These are phyloP conservation scores for Lepidium didymum DNA, from an alignment of 345 rosid genomes.

Conservation along the genomic window DNA sequence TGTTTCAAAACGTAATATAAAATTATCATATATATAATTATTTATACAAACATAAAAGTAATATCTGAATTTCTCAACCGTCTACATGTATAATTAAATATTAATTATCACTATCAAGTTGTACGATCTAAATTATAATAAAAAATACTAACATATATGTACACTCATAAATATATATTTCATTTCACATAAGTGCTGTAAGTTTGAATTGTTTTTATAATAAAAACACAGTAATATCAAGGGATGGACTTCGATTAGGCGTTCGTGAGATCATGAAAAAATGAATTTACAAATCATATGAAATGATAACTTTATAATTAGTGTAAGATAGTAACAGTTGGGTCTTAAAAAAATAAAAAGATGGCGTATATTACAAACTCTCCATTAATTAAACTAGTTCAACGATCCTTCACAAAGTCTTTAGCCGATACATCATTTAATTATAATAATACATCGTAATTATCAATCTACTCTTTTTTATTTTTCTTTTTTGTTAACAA, in stretches of 20 bases:
- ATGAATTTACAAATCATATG: too few species aligned
- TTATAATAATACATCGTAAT: background rate
- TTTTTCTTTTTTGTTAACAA: background rate
- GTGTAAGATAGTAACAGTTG: background rate
- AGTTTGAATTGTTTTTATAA: too few species aligned
- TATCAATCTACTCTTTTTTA: background rate
- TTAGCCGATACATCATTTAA: background rate
- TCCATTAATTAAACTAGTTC: background rate
- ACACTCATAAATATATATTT: background rate
- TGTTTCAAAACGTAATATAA: too few species aligned
- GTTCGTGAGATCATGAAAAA: too few species aligned
- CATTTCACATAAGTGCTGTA: too few species aligned
- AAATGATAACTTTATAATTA: background rate
- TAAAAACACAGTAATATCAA: background rate
- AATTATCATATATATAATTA: too few species aligned
- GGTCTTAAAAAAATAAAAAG: background rate
- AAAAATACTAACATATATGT: background rate
- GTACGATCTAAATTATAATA: too few species aligned
- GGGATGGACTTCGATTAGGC: background rate
- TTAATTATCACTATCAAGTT: too few species aligned
- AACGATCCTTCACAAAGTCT: background rate
- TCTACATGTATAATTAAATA: too few species aligned
- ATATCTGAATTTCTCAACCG: too few species aligned
- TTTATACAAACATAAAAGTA: too few species aligned
- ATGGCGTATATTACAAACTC: slow-evolving; percentile 6